Evolutionary conservation across 192 early-diverging fungal species (phyloP), one percentile per base, ranked within the genome.

Genomic region (Coemansia sp.): DNA sequence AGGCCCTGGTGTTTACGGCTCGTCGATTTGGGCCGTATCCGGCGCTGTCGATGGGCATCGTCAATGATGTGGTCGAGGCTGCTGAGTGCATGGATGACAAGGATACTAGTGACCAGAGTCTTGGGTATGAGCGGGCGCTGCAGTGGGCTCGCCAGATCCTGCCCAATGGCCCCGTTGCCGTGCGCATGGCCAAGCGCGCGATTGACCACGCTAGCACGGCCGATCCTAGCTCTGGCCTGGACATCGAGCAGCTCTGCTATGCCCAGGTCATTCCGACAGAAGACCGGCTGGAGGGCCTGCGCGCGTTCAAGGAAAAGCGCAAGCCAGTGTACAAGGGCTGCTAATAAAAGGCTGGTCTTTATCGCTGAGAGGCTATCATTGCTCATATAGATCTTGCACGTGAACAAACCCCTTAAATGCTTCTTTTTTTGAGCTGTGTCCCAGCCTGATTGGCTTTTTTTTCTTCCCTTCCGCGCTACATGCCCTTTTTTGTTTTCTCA

Each of bases 181-280:
- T 95, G 30, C 81, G 86, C 30, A 91, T 95, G 90, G 96, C 96
- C 28, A 98, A 98, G 75, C 50, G 81, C 22, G 92, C 96, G 18
- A 89, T 98, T 54, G 88, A 95, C 67, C 81, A 84, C 47, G 96
- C 94, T 0, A 74, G 81, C 5, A 83, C 90, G 63, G 70, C 91
- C 24, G 95, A 97, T 70, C 81, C 91, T 83, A 81, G 86, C 46
- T 86, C 90, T 25, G 96, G 94, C 1, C 78, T 98, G 62, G 89
- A 91, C 30, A 82, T 95, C 48, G 96, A 98, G 82, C 90, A 98
- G 82, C 80, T 88, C 29, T 98, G 92, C 75, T 98, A 98, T 62
- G 94, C 89, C 0, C 90, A 94, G 64, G 88, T 97, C 14, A 93
- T 98, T 67, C 94, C 91, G 0, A 94, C 96, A 2, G 85, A 94